phyloP scores from a whole-genome alignment of 2,329 filamentous ascomycete genomes.

The Paecilomyces sp. region DNA sequence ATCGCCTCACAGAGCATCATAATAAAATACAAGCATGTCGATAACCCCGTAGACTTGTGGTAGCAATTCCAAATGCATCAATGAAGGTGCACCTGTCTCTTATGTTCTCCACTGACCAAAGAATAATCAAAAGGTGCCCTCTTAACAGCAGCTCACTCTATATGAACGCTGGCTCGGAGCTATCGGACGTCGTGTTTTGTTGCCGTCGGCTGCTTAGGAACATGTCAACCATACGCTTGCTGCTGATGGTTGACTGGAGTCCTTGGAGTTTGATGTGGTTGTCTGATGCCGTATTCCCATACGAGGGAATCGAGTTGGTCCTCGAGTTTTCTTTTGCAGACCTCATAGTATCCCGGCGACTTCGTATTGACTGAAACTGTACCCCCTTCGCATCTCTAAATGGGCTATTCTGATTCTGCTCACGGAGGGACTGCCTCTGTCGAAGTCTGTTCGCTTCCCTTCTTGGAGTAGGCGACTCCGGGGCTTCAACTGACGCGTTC shows the following conservation, averaged over 20 bases:
- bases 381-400: slow-evolving; percentile 14
- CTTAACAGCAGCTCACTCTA: neutral
- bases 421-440: slow-evolving; percentile 13
- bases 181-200: neutral
- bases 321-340: slow-evolving; percentile 24
- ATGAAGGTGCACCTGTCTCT: neutral
- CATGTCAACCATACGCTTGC: slow-evolving; percentile 13
- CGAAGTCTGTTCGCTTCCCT: slow-evolving; percentile 7
- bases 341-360: slow-evolving; percentile 10
- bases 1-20: neutral
- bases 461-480: slow-evolving; percentile 25
- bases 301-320: slow-evolving; percentile 7
- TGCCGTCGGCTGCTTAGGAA: neutral
- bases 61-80: neutral
- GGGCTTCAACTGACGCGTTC: slow-evolving; percentile 12
- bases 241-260: slow-evolving; percentile 19
- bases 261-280: slow-evolving; percentile 14
- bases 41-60: neutral
- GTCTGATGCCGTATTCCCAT: slow-evolving; percentile 8
- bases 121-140: neutral
- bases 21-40: neutral
- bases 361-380: slow-evolving; percentile 21
- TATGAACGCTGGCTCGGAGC: slow-evolving; percentile 1
- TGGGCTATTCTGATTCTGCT: slow-evolving; percentile 16
- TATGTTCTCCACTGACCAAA: too few relatives aligned